Percentiles rank a stretch among this genome's conserved stretches.
Evolutionary conservation across 116 monocot species (phyloP).

Genomic region (Posidonia oceanica): DNA sequence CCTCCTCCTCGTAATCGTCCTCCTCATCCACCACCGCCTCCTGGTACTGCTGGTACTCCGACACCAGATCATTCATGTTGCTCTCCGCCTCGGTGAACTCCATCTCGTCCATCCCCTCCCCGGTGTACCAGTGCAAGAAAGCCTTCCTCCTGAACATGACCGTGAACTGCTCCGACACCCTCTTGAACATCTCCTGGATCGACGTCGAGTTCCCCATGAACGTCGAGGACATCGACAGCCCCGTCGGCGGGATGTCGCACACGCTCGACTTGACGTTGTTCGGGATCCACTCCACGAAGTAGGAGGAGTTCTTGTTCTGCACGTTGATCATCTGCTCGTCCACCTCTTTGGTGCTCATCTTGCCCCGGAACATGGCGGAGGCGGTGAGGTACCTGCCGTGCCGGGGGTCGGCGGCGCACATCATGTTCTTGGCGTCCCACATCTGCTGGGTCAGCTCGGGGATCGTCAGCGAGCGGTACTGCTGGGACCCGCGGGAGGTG

Average conservation of each 20-base stretch:
- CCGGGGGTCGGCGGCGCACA: constrained; percentile 53
- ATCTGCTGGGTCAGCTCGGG: constrained; percentile 69
- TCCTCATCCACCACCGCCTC: constrained; percentile 15
- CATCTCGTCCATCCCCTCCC: constrained; percentile 81
- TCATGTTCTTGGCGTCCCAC: constrained; percentile 71
- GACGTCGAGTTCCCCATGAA: constrained; percentile 79
- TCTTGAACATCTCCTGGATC: constrained; percentile 69
- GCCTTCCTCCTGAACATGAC: constrained; percentile 74
- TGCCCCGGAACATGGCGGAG: constrained; percentile 72
- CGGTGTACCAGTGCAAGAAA: constrained; percentile 72
- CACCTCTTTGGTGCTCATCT: constrained; percentile 65
- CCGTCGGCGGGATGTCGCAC: constrained; percentile 48
- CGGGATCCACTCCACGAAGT: constrained; percentile 73
- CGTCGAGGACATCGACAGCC: constrained; percentile 53
- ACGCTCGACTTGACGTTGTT: constrained; percentile 55
- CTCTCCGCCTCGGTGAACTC: constrained; percentile 78
- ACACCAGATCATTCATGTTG: constrained; percentile 71
- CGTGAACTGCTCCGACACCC: constrained; percentile 68
- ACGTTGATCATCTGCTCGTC: constrained; percentile 71
- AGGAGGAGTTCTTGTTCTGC: constrained; percentile 69
- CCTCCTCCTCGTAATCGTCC: constrained; percentile 9
- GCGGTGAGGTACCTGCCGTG: constrained; percentile 59
- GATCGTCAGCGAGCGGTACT: constrained; percentile 47
- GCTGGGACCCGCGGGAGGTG: constrained; percentile 44
- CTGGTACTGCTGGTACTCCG: constrained; percentile 66